Base-by-base conservation (phyloP, 1,284 basidiomycete genomes). In the Irpex sp. region DNA sequence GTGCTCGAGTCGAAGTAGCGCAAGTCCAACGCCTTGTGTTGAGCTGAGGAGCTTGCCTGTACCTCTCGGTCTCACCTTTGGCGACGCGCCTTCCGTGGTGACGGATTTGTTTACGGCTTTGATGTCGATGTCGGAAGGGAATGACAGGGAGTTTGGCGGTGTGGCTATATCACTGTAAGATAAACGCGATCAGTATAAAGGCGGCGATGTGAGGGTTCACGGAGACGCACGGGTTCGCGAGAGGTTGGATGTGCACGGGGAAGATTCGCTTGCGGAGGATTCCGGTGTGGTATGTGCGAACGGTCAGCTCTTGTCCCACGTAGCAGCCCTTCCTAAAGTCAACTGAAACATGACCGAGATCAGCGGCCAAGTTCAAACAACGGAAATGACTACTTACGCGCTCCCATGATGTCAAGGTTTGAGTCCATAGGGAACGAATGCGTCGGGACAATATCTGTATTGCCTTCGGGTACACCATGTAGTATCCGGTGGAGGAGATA, bases 321-420 rank as follows among this genome's bases (percentile, higher is more conserved):
- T 98, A 99, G 75, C 97, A 99, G 5, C 97, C 97, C 78, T 99
- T 99, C 58, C 93, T 83, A 75, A 98, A 98, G 76, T 98, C 96
- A 70, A 99, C 96, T 96, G n/a, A n/a, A n/a, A n/a, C n/a, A n/a
- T n/a, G n/a, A n/a, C n/a, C n/a, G n/a, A n/a, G n/a, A n/a, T n/a
- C n/a, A n/a, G n/a, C n/a, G n/a, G n/a, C n/a, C n/a, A n/a, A n/a
- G n/a, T n/a, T n/a, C n/a, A n/a, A n/a, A n/a, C n/a, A n/a, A n/a
- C n/a, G n/a, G n/a, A n/a, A n/a, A n/a, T n/a, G n/a, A n/a, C n/a
- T n/a, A n/a, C n/a, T 79, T 71, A 96, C 94, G 78, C 72, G 88
- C 97, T 64, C 94, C 92, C 90, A 97, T 97, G 59, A 93, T 80
- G 74, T 99, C 97, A 69, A 98, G 78, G 74, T 96, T 96, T 21